Evolutionary conservation across 768 basidiomycete species (phyloP).

Genomic region (Trametes maxima): DNA sequence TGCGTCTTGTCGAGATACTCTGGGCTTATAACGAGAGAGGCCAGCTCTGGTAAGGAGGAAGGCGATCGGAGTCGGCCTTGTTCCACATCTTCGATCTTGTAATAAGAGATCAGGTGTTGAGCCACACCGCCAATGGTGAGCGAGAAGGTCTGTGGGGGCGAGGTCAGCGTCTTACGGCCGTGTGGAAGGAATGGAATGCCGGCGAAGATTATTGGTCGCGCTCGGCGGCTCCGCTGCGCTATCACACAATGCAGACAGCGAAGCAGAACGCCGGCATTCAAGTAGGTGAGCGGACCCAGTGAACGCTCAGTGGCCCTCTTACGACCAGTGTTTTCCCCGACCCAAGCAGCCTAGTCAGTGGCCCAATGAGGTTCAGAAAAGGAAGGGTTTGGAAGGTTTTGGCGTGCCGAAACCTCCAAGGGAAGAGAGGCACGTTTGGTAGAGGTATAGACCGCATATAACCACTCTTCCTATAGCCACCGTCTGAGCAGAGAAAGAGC

Average conservation of each 20-base stretch:
- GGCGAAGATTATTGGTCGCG: background rate
- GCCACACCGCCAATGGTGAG: slow-evolving; percentile 81
- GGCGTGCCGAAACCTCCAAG: too few species aligned
- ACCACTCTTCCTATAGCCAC: background rate
- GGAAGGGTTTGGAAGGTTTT: too few species aligned
- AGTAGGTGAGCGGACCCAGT: slow-evolving; percentile 9
- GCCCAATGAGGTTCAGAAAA: too few species aligned
- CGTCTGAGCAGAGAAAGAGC: background rate
- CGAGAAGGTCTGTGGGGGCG: slow-evolving; percentile 75
- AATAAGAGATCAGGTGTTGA: slow-evolving; percentile 95
- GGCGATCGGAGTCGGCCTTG: slow-evolving; percentile 87
- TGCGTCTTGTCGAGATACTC: slow-evolving; percentile 90
- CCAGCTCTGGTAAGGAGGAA: slow-evolving; percentile 85
- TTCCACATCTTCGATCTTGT: slow-evolving; percentile 89
- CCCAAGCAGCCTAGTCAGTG: too few species aligned
- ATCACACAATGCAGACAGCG: slow-evolving; percentile 17
- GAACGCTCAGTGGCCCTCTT: background rate
- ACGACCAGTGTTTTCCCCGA: background rate
- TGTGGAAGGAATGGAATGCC: background rate
- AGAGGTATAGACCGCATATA: background rate
- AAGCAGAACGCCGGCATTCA: slow-evolving; percentile 6
- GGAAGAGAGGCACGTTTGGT: too few species aligned
- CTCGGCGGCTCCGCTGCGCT: slow-evolving; percentile 4
- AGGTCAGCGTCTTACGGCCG: slow-evolving; percentile 1
- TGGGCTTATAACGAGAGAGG: slow-evolving; percentile 81